These are phyloP conservation scores for Urochloa ruziziensis DNA, from an alignment of 176 grass and related monocot species.

Conservation along the genomic window DNA sequence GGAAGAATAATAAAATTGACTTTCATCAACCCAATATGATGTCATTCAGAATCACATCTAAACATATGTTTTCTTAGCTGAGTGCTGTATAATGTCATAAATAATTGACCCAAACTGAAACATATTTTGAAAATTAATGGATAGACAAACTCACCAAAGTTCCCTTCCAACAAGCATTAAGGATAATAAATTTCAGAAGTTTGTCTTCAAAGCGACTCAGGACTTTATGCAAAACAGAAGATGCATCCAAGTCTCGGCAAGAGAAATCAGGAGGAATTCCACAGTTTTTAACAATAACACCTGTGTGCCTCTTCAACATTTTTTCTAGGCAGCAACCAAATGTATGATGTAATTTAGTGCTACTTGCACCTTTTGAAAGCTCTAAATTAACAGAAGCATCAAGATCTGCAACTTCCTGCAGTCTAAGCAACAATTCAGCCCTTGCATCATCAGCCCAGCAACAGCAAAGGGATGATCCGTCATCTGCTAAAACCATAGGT, in stretches of 20 bases:
- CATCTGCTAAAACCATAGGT: constrained; percentile 58
- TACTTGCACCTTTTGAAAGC: constrained; percentile 27
- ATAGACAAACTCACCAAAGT: constrained; percentile 60
- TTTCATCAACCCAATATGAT: not conserved
- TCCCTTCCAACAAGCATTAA: constrained; percentile 65
- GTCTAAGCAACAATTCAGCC: constrained; percentile 65
- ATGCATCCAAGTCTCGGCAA: constrained; percentile 56
- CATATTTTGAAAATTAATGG: constrained; percentile 8
- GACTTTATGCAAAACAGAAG: constrained; percentile 40
- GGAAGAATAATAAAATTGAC: not conserved
- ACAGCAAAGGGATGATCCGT: constrained; percentile 78
- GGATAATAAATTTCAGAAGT: constrained; percentile 66
- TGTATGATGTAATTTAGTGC: constrained; percentile 25
- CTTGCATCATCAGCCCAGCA: constrained; percentile 75
- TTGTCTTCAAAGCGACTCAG: constrained; percentile 69
- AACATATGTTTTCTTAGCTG: not conserved
- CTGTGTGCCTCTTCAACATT: constrained; percentile 72
- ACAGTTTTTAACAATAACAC: constrained; percentile 56
- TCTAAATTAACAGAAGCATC: constrained; percentile 36
- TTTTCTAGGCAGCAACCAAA: constrained; percentile 56
- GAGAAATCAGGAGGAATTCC: constrained; percentile 62
- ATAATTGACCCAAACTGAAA: not conserved
- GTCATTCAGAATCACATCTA: not conserved
- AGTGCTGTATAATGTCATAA: not conserved
- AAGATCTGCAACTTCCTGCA: constrained; percentile 41